Evolutionary conservation across 2,329 filamentous ascomycete species (phyloP), one percentile per base, ranked within the genome.

Genomic region (Arthroderma uncinatum): DNA sequence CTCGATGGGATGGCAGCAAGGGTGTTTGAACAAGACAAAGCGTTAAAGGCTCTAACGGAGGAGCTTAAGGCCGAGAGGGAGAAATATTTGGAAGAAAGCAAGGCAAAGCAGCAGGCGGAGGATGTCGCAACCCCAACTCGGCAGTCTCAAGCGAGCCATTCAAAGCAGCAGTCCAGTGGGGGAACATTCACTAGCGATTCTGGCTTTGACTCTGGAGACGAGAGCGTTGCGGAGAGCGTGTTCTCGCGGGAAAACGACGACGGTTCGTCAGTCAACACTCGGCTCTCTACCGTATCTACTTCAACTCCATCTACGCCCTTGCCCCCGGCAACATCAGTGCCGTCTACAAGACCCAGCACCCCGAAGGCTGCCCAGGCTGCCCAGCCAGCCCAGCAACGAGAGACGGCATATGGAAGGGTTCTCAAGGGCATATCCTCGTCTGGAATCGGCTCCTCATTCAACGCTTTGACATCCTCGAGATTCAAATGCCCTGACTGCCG

Each of bases 1-100:
- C 71, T 85, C 19, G 78, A 83, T 65, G 79, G 79, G 37, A 79
- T 84, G 75, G 79, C 80, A 4, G 74, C 74, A 34, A 76, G 77
- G 59, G 76, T 78, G 1, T 68, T 73, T 14, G 77, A 82, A 63
- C 80, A 82, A 64, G 79, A 82, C 58, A 74, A 75, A 62, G 75
- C 78, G 53, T 82, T 82, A 70, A 72, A 74, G 59, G 74, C 75
- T 36, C 69, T 82, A 63, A 73, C 73, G 0, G 70, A 74, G 33
- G 74, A 79, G 58, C 62, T 81, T 5, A 71, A 71, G 57, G 44
- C 23, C 14, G 44, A 48, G 14, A 48, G 44, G 14, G 64, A 69
- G 36, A 56, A 67, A 54, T 70, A 74, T 21, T 66, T 68, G 30
- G 66, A 70, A 57, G 72, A 30, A 48, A 71, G 14, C 9, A 34